Base-by-base conservation (phyloP, 2,329 filamentous ascomycete genomes). In the Beauveria scarabaeidicola region DNA sequence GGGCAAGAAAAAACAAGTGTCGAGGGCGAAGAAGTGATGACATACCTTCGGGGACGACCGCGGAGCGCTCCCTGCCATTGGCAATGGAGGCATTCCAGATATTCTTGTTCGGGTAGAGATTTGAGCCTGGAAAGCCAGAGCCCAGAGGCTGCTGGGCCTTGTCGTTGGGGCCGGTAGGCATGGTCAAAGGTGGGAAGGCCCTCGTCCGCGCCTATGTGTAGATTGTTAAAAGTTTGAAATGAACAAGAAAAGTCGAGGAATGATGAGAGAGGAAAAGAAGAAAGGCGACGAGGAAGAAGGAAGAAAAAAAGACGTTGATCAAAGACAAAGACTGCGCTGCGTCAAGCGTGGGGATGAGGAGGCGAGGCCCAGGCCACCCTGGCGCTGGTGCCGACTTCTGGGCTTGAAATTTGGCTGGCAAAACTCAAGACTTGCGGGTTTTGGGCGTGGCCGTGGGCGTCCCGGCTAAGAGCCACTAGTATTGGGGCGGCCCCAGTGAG, bases 11-110 rank as follows among this genome's bases (percentile, higher is more conserved):
- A 50, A 54, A 55, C 6, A 32, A 32, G 11, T 27, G 15, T 3
- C 7, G 10, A n/a, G 17, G 11, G n/a, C 9, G 11, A 40, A 41
- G 23, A 52, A 19, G 7, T 55, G 9, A 59, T 21, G 19, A 66
- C 77, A 61, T 69, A 85, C 81, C 81, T 76, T 76, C 76, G 53
- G 78, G 71, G 52, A 72, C 74, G 41, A 73, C 70, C 50, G 73
- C 68, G 51, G 73, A 68, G 48, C 68, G 68, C 56, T 69, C 63
- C 78, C 81, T 66, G 72, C 76, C 61, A 73, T 74, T 69, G 72
- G 72, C 66, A 50, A 67, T 62, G 53, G 67, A 74, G 61, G 78
- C 74, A 17, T 77, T 77, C 70, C 72, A 74, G 61, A 74, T 73
- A 62, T 66, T 70, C 43, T 65, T 66, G 58, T 68, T 69, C 8